Percentiles rank a stretch among this genome's conserved stretches.
These are phyloP conservation scores for Fusarium dimerum DNA, from an alignment of 2,329 filamentous ascomycete genomes.

Conservation along the genomic window DNA sequence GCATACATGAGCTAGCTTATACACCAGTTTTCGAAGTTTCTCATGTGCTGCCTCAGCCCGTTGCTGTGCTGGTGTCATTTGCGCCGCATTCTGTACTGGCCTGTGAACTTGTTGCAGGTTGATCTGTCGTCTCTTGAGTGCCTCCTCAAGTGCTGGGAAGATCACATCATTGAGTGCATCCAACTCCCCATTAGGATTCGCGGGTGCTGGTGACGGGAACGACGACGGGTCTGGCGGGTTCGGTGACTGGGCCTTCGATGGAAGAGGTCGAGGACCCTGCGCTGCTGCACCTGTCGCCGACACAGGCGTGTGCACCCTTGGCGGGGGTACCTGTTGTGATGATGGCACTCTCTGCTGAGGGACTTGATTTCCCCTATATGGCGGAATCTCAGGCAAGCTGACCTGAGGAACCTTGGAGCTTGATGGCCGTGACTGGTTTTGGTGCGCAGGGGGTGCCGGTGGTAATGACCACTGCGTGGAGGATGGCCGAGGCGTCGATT, in stretches of 20 bases:
- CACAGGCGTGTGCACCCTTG: conserved; percentile 19
- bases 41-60: conserved; percentile 75
- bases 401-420: conserved; percentile 44
- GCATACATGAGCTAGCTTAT: conserved; percentile 80
- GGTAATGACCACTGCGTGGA: conserved; percentile 17
- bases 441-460: conserved; percentile 37
- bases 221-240: conserved; percentile 43
- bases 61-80: conserved; percentile 63
- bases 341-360: conserved; percentile 33
- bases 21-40: conserved; percentile 76
- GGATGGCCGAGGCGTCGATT: conserved; percentile 12
- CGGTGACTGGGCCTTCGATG: conserved; percentile 35
- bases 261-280: conserved; percentile 27
- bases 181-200: conserved; percentile 67
- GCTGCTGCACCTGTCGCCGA: conserved; percentile 14
- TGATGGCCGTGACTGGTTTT: conserved; percentile 37
- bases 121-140: conserved; percentile 76
- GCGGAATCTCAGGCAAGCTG: conserved; percentile 56
- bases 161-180: conserved; percentile 91
- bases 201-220: conserved; percentile 58
- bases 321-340: conserved; percentile 28
- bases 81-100: conserved; percentile 38
- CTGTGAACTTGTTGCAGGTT: conserved; percentile 56
- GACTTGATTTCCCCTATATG: conserved; percentile 46
- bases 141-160: conserved; percentile 87